Conservation (phyloP, 306 rosid genomes). For the Senna tora region DNA sequence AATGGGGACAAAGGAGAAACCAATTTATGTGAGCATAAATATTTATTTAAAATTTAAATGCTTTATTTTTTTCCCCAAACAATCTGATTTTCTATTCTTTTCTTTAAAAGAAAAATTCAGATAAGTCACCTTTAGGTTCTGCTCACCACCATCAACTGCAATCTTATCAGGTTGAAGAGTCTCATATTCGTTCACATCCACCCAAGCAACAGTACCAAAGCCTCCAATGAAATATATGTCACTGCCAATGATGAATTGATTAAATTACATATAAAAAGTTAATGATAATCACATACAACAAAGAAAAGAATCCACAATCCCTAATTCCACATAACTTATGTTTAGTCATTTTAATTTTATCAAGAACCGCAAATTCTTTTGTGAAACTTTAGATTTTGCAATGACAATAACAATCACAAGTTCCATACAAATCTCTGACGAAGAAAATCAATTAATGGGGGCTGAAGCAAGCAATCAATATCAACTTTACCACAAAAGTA, state of each 20-base stretch:
- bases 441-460: background rate
- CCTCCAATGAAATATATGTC: constrained; percentile 99
- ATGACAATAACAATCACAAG: background rate
- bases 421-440: background rate
- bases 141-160: constrained; percentile 97
- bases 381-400: constrained; percentile 7
- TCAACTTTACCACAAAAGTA: background rate
- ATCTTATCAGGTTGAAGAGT: constrained; percentile 93
- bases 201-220: constrained; percentile 99
- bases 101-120: constrained; percentile 14
- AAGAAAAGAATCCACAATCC: constrained; percentile 12
- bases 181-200: constrained; percentile 94
- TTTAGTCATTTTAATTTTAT: constrained; percentile 6
- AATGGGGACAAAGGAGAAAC: background rate
- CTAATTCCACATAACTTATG: constrained; percentile 5
- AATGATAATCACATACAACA: constrained; percentile 19
- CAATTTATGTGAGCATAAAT: background rate
- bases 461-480: background rate
- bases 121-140: constrained; percentile 77
- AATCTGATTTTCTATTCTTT: constrained; percentile 21
- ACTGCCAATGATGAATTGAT: constrained; percentile 51
- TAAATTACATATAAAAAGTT: constrained; percentile 32
- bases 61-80: background rate
- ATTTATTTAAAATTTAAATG: background rate
- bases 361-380: background rate